These are phyloP conservation scores for Penicillium palitans DNA, from an alignment of 2,329 filamentous ascomycete genomes.

Conservation along the genomic window DNA sequence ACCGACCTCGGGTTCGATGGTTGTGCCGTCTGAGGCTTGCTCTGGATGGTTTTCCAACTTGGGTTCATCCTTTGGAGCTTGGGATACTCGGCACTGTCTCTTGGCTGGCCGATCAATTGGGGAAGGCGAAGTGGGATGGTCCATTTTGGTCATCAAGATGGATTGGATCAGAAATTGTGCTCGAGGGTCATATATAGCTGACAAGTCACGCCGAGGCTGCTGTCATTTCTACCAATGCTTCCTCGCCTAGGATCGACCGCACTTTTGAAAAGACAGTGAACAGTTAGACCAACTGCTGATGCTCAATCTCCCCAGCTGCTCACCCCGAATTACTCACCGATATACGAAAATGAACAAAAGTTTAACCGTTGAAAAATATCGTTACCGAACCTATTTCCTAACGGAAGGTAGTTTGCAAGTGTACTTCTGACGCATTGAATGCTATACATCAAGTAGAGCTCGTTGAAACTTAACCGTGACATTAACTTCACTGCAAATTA, in stretches of 20 bases:
- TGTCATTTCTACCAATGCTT: background rate
- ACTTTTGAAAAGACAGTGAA: background rate
- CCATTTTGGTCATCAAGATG: too few species aligned
- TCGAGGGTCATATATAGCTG: too few species aligned
- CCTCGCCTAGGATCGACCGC: background rate
- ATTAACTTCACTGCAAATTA: background rate
- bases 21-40: too few species aligned
- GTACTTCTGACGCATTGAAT: background rate
- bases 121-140: too few species aligned
- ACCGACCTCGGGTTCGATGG: too few species aligned
- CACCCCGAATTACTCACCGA: background rate
- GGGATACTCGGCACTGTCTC: too few species aligned
- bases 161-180: too few species aligned
- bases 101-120: too few species aligned
- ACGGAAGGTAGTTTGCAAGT: background rate
- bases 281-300: background rate
- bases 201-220: background rate
- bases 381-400: background rate
- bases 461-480: background rate
- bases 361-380: background rate
- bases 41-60: too few species aligned
- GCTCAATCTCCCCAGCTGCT: background rate
- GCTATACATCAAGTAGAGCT: background rate
- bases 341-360: background rate
- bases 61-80: too few species aligned